Evolutionary conservation across 2,329 filamentous ascomycete species (phyloP).

Genomic region (Cytospora piceae): DNA sequence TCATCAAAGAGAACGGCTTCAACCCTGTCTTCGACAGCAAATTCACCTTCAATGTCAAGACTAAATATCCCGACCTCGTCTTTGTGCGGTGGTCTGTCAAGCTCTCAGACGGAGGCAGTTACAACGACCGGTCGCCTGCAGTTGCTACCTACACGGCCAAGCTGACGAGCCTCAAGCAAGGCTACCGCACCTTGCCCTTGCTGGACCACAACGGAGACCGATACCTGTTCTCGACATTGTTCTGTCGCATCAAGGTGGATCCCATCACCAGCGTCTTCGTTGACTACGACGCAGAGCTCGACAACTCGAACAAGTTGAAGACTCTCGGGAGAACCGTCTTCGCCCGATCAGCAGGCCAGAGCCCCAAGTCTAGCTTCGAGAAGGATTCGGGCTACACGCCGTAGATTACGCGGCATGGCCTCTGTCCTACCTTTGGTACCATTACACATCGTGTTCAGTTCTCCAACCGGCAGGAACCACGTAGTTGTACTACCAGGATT

Average conservation of each 20-base stretch:
- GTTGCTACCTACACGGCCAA: conserved; percentile 93
- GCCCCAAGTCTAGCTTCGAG: conserved; percentile 54
- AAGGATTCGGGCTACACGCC: conserved; percentile 30
- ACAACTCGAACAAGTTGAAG: conserved; percentile 58
- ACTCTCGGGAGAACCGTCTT: conserved; percentile 62
- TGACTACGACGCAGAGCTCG: conserved; percentile 48
- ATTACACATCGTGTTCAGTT: conserved; percentile 10
- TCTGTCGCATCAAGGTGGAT: conserved; percentile 79
- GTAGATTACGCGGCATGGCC: conserved; percentile 7
- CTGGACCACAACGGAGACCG: conserved; percentile 88
- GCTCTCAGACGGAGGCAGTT: conserved; percentile 77
- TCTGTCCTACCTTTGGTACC: conserved; percentile 4
- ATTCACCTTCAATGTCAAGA: conserved; percentile 81
- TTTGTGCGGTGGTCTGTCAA: conserved; percentile 94
- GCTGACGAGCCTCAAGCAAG: conserved; percentile 84
- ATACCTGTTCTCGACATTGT: conserved; percentile 92
- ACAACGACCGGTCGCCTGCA: conserved; percentile 64
- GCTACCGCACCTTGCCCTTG: conserved; percentile 89
- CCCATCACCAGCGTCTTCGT: conserved; percentile 61
- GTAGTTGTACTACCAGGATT: conserved; percentile 19
- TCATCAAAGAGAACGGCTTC: conserved; percentile 87
- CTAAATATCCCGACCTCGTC: conserved; percentile 91
- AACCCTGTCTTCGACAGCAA: conserved; percentile 85
- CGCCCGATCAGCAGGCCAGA: conserved; percentile 53
- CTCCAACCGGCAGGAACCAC: conserved; percentile 16